Percentiles rank a stretch among this genome's conserved stretches.
Conservation (phyloP, 495 filamentous ascomycete species). For the Friedmanniomyces endolithicus region DNA sequence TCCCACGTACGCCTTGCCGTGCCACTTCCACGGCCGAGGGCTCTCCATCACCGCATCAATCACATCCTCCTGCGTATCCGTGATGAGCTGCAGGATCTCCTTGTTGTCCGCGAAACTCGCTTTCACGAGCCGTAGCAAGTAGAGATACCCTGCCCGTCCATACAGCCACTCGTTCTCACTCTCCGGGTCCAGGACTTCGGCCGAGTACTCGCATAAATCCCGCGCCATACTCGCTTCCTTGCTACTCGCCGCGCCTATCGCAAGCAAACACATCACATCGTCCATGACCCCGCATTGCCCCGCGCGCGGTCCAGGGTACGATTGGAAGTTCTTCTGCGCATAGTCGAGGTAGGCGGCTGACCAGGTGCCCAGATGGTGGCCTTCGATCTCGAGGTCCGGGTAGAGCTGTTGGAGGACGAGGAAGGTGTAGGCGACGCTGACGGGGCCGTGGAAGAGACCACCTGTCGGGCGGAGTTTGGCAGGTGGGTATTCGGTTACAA, state of each 20-base stretch:
- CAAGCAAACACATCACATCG: conserved; percentile 42
- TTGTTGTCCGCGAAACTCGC: conserved; percentile 29
- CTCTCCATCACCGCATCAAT: conserved; percentile 32
- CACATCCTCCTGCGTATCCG: conserved; percentile 32
- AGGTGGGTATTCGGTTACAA: conserved; percentile 30
- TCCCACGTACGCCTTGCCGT: conserved; percentile 46
- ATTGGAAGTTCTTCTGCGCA: conserved; percentile 34
- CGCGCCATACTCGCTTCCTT: conserved; percentile 33
- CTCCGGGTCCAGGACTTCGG: conserved; percentile 28
- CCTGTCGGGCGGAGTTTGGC: conserved; percentile 27
- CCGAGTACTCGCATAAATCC: conserved; percentile 33
- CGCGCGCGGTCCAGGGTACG: conserved; percentile 30
- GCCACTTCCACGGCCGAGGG: conserved; percentile 45
- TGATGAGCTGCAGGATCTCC: conserved; percentile 26
- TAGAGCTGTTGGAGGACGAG: conserved; percentile 37
- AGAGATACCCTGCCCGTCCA: conserved; percentile 49
- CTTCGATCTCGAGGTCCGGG: conserved; percentile 36
- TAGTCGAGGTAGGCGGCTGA: conserved; percentile 32
- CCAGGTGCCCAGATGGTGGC: conserved; percentile 36
- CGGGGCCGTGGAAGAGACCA: conserved; percentile 48
- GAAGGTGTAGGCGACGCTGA: conserved; percentile 48
- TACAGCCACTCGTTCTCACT: conserved; percentile 44
- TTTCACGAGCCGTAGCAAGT: conserved; percentile 41
- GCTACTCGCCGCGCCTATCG: conserved; percentile 38
- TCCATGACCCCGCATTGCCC: conserved; percentile 42